phyloP scores from a whole-genome alignment of 2,329 filamentous ascomycete species.

The Periconia sp. region DNA sequence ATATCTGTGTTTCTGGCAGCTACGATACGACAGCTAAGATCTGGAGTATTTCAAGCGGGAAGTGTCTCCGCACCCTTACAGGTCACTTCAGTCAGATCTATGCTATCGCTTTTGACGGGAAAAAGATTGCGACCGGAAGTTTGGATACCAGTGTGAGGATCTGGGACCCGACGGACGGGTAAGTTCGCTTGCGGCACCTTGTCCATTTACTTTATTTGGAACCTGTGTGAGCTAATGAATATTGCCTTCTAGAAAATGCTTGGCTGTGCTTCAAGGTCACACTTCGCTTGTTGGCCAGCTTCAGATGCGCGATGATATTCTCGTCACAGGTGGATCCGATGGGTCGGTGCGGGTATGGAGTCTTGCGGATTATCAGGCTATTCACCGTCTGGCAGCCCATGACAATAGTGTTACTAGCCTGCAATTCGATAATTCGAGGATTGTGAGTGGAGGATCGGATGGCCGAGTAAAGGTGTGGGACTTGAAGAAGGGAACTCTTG shows the following conservation, averaged over 20 bases:
- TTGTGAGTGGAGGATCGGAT: slow-evolving; percentile 94
- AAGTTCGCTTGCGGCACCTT: slow-evolving; percentile 43
- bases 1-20: slow-evolving; percentile 95
- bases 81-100: slow-evolving; percentile 99
- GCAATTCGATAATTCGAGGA: slow-evolving; percentile 93
- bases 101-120: slow-evolving; percentile 94
- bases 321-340: slow-evolving; percentile 95
- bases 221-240: slow-evolving; percentile 3
- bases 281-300: slow-evolving; percentile 95
- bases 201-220: not conserved
- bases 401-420: slow-evolving; percentile 98
- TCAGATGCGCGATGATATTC: slow-evolving; percentile 90
- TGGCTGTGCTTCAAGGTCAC: slow-evolving; percentile 92
- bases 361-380: slow-evolving; percentile 82
- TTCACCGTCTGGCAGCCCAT: slow-evolving; percentile 92
- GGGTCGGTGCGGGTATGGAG: slow-evolving; percentile 97
- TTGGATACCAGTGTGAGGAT: slow-evolving; percentile 95
- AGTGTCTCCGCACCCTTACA: slow-evolving; percentile 84
- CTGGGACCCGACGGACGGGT: slow-evolving; percentile 91
- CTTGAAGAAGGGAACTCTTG: slow-evolving; percentile 83
- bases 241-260: slow-evolving; percentile 59
- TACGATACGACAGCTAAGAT: slow-evolving; percentile 97
- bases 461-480: slow-evolving; percentile 99
- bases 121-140: slow-evolving; percentile 90
- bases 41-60: slow-evolving; percentile 96